These are phyloP conservation scores for Brassica cretica DNA, from an alignment of 345 rosid species.

Conservation along the genomic window DNA sequence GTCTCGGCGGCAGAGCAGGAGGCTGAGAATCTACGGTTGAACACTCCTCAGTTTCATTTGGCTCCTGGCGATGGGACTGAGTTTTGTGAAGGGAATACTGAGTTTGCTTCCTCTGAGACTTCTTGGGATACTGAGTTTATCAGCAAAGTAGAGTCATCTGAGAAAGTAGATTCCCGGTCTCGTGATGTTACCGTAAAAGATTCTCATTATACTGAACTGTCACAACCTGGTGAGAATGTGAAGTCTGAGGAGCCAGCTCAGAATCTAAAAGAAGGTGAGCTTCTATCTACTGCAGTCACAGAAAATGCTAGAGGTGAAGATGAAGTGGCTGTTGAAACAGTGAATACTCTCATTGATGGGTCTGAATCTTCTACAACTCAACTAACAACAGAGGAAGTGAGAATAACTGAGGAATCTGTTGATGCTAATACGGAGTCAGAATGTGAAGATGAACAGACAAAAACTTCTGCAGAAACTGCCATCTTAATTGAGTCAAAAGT, in stretches of 20 bases:
- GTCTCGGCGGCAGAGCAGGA: slow-evolving; percentile 62
- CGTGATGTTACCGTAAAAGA: slow-evolving; percentile 35
- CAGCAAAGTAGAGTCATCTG: slow-evolving; percentile 45
- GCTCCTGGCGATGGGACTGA: slow-evolving; percentile 74
- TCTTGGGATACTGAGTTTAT: slow-evolving; percentile 54
- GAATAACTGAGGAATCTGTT: slow-evolving; percentile 33
- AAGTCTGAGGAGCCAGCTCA: slow-evolving; percentile 36
- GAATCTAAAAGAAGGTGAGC: slow-evolving; percentile 17
- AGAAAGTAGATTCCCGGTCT: slow-evolving; percentile 29
- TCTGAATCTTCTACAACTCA: slow-evolving; percentile 19
- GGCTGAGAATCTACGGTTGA: slow-evolving; percentile 56
- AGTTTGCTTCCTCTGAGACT: slow-evolving; percentile 57
- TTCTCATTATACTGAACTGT: slow-evolving; percentile 41
- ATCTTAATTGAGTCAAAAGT: slow-evolving; percentile 41
- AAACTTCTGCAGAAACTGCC: slow-evolving; percentile 40
- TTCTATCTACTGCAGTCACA: slow-evolving; percentile 28
- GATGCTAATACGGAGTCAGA: slow-evolving; percentile 35
- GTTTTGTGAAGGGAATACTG: slow-evolving; percentile 59
- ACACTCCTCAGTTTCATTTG: slow-evolving; percentile 79
- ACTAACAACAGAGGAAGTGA: slow-evolving; percentile 23
- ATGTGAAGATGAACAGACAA: slow-evolving; percentile 42
- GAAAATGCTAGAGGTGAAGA: slow-evolving; percentile 42
- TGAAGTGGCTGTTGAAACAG: slow-evolving; percentile 30
- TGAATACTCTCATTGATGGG: slow-evolving; percentile 16
- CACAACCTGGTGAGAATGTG: slow-evolving; percentile 35